Evolutionary conservation across 768 basidiomycete species (phyloP).

Genomic region (Mycena metata): DNA sequence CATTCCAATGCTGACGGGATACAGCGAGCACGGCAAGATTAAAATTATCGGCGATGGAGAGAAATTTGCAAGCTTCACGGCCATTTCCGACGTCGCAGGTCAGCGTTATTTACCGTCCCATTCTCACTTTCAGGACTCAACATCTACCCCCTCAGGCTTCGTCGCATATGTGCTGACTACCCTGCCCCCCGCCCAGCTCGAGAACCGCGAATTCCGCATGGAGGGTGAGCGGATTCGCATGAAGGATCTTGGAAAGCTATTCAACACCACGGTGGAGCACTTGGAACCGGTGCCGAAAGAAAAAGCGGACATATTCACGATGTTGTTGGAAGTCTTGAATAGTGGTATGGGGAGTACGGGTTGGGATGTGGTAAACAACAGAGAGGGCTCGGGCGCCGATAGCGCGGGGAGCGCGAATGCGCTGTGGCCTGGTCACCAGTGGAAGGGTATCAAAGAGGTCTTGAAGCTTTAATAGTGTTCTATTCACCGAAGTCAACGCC

Average conservation of each 20-base stretch:
- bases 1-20: slow-evolving; percentile 46
- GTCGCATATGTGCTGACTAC: slow-evolving; percentile 1
- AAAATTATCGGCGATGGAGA: slow-evolving; percentile 49
- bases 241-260: neutral
- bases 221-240: neutral
- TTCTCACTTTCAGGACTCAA: neutral
- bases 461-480: too few species aligned
- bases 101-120: too few species aligned
- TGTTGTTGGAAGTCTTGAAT: neutral
- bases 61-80: slow-evolving; percentile 44
- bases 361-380: too few species aligned
- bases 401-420: too few species aligned
- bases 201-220: neutral
- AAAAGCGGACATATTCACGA: neutral
- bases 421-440: too few species aligned
- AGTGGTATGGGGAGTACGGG: too few species aligned
- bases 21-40: slow-evolving; percentile 45
- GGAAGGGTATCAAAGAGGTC: too few species aligned
- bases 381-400: too few species aligned
- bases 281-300: neutral
- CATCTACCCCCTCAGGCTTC: slow-evolving; percentile 39
- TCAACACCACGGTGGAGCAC: neutral
- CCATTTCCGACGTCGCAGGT: slow-evolving; percentile 46
- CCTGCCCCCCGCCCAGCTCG: neutral
- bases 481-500: too few species aligned